phyloP scores from a whole-genome alignment of 176 grass and related monocot genomes.

The Hordeum marinum region DNA sequence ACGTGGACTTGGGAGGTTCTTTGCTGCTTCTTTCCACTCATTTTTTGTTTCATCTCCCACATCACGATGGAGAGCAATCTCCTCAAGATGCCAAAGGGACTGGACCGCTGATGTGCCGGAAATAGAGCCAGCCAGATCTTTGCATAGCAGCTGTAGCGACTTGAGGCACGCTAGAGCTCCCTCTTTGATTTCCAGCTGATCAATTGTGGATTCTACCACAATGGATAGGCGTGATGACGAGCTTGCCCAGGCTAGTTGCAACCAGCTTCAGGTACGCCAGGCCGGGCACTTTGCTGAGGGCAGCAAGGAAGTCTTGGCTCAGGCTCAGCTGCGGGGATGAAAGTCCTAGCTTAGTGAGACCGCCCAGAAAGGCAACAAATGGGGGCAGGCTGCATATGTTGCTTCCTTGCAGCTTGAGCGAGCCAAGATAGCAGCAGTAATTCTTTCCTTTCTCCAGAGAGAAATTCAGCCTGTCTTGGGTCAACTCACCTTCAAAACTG shows the following conservation, averaged over 20 bases:
- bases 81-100: fast-evolving
- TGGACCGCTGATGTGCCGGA: fast-evolving
- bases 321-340: neutral
- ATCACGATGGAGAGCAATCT: neutral
- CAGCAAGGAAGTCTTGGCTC: neutral
- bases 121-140: neutral
- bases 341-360: neutral
- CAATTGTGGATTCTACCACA: neutral
- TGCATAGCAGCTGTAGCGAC: neutral
- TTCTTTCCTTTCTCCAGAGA: neutral
- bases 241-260: too few species aligned
- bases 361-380: neutral
- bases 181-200: neutral
- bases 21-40: neutral
- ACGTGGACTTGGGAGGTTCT: neutral
- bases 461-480: neutral
- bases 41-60: neutral
- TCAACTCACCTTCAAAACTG: neutral
- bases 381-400: neutral
- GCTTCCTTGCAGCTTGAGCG: neutral
- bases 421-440: neutral
- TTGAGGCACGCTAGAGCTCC: neutral
- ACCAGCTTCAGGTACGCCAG: too few species aligned
- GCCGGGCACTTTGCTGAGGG: too few species aligned
- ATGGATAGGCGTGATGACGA: neutral